Base-by-base conservation (phyloP, 2,329 filamentous ascomycete genomes). In the Cladorrhinum sp. region DNA sequence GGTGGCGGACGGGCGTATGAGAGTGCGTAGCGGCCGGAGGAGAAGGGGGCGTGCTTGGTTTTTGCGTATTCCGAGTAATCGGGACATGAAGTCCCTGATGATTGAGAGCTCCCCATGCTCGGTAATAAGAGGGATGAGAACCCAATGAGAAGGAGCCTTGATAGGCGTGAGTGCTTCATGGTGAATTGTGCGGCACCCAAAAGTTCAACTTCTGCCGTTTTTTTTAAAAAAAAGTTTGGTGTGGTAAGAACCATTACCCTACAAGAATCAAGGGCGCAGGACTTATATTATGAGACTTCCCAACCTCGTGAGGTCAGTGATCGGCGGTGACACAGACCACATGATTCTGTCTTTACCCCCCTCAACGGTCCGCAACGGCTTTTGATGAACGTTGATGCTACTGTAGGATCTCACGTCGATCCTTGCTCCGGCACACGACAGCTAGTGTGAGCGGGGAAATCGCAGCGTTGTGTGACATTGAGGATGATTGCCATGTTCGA, bases 1-100 rank as follows among this genome's bases (percentile, higher is more conserved):
- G 82, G 78, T 1, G 82, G 81, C 0, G 93, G 93, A 25, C 93
- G 85, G 77, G 96, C 92, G 73, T 84, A 96, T 1, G 92, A 89
- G 8, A 96, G 85, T 59, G 84, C 79, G 71, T 95, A 83, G 7
- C 85, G 85, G 12, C 93, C 93, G n/a, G 82, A 76, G 65, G 91
- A 96, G 68, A 87, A 86, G 1, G 93, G 93, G 36, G 81, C 77
- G 71, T 93, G 89, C 4, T 73, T 75, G 59, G 79, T 71, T 63
- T 77, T 78, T 1, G 87, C 79, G 73, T 88, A 90, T 51, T 76
- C 71, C 18, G 79, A 79, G 72, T 90, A 91, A 70, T 90, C 85
- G 1, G 88, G 88, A 73, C 88, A 91, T 10, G 62, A 64, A 18
- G 48, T 6, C 16, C 9, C 9, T 45, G 41, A 16, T 45, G 41